Evolutionary conservation across 352 stramenopile species (phyloP).

Genomic region (Globisporangium cylindrosporum): DNA sequence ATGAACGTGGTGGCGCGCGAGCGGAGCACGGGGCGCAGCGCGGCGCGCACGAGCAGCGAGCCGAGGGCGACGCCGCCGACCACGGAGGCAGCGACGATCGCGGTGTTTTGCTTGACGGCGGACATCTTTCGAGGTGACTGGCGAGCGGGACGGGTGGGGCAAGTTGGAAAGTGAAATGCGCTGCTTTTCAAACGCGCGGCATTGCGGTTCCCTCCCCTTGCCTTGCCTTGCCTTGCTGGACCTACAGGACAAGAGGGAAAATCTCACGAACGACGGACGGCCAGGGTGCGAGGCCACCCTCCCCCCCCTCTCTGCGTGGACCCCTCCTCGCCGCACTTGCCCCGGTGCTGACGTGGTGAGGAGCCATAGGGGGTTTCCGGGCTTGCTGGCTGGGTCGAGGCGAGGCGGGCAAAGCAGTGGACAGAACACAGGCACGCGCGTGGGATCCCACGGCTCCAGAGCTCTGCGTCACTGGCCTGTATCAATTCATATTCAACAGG

Average conservation of each 20-base stretch:
- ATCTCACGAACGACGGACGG: neutral
- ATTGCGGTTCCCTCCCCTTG: neutral
- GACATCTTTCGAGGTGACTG: slow-evolving; percentile 23
- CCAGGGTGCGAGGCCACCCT: slow-evolving; percentile 2
- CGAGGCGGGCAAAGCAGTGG: slow-evolving; percentile 3
- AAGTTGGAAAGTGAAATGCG: slow-evolving; percentile 7
- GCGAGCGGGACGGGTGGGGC: neutral
- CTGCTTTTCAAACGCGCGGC: neutral
- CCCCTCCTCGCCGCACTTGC: neutral
- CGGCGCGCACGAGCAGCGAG: slow-evolving; percentile 61
- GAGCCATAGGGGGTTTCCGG: slow-evolving; percentile 13
- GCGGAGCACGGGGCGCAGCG: slow-evolving; percentile 68
- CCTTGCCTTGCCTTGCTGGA: neutral
- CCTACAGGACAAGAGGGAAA: neutral
- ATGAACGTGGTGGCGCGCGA: slow-evolving; percentile 74
- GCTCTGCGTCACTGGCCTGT: neutral
- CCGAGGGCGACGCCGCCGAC: slow-evolving; percentile 62
- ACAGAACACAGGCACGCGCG: slow-evolving; percentile 7
- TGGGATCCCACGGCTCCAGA: neutral
- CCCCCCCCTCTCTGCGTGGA: slow-evolving; percentile 1
- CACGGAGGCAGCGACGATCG: slow-evolving; percentile 61
- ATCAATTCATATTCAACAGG: neutral
- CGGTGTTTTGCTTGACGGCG: slow-evolving; percentile 64
- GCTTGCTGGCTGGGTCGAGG: neutral
- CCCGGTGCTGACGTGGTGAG: slow-evolving; percentile 20